Evolutionary conservation across 345 rosid species (phyloP).

Genomic region (Hibiscus mutabilis): DNA sequence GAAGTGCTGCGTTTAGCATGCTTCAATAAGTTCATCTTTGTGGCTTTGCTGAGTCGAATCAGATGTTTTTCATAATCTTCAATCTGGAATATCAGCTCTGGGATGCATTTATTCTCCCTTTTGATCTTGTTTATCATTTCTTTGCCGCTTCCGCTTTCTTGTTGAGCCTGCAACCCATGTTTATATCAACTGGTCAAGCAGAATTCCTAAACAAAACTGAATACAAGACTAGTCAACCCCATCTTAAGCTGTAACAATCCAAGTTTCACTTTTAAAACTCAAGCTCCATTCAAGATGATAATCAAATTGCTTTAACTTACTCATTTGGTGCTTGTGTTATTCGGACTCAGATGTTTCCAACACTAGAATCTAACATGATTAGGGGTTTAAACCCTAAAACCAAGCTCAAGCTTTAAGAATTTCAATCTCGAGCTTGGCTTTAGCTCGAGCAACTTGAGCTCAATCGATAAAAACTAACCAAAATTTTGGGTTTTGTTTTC

Average conservation of each 20-base stretch:
- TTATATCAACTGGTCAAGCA: neutral
- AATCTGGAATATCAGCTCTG: constrained; percentile 72
- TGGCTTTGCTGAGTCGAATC: constrained; percentile 66
- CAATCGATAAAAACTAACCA: neutral
- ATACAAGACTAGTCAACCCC: neutral
- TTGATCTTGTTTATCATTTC: constrained; percentile 66
- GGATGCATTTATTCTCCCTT: constrained; percentile 85
- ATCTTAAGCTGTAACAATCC: neutral
- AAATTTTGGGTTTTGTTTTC: neutral
- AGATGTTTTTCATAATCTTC: constrained; percentile 77
- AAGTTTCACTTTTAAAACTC: neutral
- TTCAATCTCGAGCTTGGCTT: neutral
- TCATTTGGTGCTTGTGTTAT: neutral
- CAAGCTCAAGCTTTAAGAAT: neutral
- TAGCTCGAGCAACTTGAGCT: neutral
- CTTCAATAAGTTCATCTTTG: constrained; percentile 64
- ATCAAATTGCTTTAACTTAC: neutral
- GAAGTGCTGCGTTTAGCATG: constrained; percentile 84
- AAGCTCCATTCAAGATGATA: neutral
- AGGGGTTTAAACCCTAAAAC: neutral
- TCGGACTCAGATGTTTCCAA: too few relatives aligned
- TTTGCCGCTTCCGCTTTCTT: constrained; percentile 40
- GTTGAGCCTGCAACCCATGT: constrained; percentile 47
- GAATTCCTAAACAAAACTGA: neutral
- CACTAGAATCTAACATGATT: too few relatives aligned